Evolutionary conservation across 192 early-diverging fungal genomes (phyloP).

Genomic region (Podila clonocystis): DNA sequence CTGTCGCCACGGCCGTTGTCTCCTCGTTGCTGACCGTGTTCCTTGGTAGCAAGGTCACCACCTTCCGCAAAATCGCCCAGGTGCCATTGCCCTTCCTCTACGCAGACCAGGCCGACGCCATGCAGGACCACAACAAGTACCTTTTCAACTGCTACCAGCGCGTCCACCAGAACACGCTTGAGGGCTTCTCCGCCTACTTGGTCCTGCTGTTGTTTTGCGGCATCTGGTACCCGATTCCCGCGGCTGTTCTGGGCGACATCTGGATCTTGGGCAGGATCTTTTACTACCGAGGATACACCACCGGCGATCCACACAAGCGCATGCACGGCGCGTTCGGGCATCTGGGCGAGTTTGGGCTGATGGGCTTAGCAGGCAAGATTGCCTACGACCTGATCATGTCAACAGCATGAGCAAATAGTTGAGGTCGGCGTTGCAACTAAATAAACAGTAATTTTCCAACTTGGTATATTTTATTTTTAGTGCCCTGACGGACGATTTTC

Average conservation of each 20-base stretch:
- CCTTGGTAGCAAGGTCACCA: slow-evolving; percentile 60
- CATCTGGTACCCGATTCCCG: slow-evolving; percentile 61
- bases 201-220: slow-evolving; percentile 56
- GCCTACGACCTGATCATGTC: slow-evolving; percentile 44
- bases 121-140: slow-evolving; percentile 68
- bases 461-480: no score
- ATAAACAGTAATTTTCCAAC: no score
- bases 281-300: slow-evolving; percentile 66
- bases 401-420: not conserved
- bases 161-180: slow-evolving; percentile 74
- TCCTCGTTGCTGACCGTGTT: slow-evolving; percentile 48
- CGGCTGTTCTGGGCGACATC: slow-evolving; percentile 60
- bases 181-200: slow-evolving; percentile 63
- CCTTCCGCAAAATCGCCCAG: slow-evolving; percentile 62
- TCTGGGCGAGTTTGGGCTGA: slow-evolving; percentile 62
- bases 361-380: slow-evolving; percentile 52
- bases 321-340: slow-evolving; percentile 57
- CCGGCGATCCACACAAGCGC: slow-evolving; percentile 69
- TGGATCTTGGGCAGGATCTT: slow-evolving; percentile 59
- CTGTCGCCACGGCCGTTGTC: slow-evolving; percentile 33
- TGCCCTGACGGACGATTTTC: no score
- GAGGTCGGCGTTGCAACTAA: not conserved
- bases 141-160: slow-evolving; percentile 80
- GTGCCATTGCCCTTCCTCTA: slow-evolving; percentile 78
- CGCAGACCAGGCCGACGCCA: slow-evolving; percentile 62